Conservation (phyloP, 352 stramenopile species). For the Globisporangium emineosum region DNA sequence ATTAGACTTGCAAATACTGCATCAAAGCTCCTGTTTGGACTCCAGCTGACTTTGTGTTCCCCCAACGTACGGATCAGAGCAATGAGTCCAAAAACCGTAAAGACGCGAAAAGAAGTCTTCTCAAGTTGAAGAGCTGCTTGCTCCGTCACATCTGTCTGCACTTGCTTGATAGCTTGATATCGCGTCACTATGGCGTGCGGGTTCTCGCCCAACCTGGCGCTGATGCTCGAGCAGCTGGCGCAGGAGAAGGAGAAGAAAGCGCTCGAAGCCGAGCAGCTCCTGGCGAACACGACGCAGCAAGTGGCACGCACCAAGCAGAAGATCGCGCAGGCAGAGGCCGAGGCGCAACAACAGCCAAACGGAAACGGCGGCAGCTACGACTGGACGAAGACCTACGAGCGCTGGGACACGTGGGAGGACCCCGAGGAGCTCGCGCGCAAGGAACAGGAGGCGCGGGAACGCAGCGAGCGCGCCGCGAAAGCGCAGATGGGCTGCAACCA, state of each 20-base stretch:
- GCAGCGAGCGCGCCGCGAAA: conserved; percentile 47
- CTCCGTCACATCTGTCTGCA: too few relatives aligned
- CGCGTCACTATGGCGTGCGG: conserved; percentile 66
- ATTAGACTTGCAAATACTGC: too few relatives aligned
- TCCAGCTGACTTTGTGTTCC: too few relatives aligned
- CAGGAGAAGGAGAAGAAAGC: conserved; percentile 56
- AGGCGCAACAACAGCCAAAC: conserved; percentile 6
- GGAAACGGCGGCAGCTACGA: conserved; percentile 29
- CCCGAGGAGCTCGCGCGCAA: conserved; percentile 69
- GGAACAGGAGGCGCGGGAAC: conserved; percentile 61
- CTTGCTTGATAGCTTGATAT: too few relatives aligned
- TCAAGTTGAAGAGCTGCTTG: too few relatives aligned
- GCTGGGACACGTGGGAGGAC: conserved; percentile 80
- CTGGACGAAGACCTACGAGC: conserved; percentile 77
- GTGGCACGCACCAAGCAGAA: conserved; percentile 38
- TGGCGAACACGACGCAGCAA: conserved; percentile 37
- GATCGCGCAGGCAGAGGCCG: conserved; percentile 24
- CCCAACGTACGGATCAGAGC: too few relatives aligned
- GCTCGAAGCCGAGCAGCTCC: conserved; percentile 27
- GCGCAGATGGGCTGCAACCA: conserved; percentile 70
- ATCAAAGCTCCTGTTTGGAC: too few relatives aligned
- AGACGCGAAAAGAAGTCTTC: too few relatives aligned
- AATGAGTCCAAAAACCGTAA: too few relatives aligned
- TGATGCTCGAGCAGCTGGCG: conserved; percentile 64
- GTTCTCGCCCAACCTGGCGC: conserved; percentile 58